phyloP scores from a whole-genome alignment of 768 basidiomycete species.

The Kwoniella newhampshirensis region DNA sequence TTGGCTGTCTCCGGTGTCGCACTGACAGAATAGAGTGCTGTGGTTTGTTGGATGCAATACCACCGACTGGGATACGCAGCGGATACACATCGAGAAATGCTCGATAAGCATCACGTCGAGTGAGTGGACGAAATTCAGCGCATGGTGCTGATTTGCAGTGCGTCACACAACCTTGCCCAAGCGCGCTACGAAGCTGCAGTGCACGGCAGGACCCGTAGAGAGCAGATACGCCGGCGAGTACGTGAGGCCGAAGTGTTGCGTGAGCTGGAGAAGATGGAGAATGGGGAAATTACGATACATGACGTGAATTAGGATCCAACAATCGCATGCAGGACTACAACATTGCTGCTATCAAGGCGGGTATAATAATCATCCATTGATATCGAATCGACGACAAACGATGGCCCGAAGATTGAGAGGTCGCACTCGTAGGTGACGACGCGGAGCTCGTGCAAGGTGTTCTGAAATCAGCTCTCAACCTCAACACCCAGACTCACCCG shows the following conservation, averaged over 20 bases:
- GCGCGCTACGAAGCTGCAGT: constrained; percentile 48
- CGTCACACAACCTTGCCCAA: constrained; percentile 47
- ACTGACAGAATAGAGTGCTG: constrained; percentile 21
- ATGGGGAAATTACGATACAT: not conserved
- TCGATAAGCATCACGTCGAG: constrained; percentile 41
- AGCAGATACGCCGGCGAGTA: constrained; percentile 45
- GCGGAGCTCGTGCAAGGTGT: constrained; percentile 19
- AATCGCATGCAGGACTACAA: not conserved
- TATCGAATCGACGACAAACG: no score
- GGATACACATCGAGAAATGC: constrained; percentile 26
- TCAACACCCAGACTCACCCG: constrained; percentile 28
- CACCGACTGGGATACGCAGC: constrained; percentile 35
- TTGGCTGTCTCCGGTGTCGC: not conserved
- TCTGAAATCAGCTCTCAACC: constrained; percentile 12
- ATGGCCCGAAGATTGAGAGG: not conserved
- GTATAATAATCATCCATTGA: no score
- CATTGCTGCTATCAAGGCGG: not conserved
- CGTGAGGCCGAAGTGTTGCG: constrained; percentile 38
- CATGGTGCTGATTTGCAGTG: constrained; percentile 24
- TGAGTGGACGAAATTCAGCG: constrained; percentile 18
- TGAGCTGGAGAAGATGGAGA: constrained; percentile 42
- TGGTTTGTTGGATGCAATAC: constrained; percentile 45
- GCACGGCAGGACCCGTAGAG: constrained; percentile 44
- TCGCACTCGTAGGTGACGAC: not conserved
- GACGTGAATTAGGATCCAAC: no score